These are phyloP conservation scores for Ochetophila trinervis DNA, from an alignment of 306 rosid species.

Conservation along the genomic window DNA sequence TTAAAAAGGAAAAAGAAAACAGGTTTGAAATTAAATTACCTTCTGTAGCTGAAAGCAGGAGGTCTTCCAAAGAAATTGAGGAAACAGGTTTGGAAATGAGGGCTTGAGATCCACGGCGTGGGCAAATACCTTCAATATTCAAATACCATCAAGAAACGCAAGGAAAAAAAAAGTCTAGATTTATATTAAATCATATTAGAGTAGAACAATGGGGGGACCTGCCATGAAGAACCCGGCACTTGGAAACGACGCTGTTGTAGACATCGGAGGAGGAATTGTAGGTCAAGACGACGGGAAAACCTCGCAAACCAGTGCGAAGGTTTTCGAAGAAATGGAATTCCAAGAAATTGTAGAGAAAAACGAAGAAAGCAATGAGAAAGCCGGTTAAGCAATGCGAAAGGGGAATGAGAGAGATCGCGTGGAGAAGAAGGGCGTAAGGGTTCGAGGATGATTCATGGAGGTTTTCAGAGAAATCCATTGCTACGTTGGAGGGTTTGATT, in stretches of 20 bases:
- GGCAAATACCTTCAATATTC: constrained; percentile 43
- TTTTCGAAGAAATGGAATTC: constrained; percentile 70
- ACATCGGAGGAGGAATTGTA: constrained; percentile 42
- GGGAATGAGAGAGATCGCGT: constrained; percentile 50
- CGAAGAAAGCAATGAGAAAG: constrained; percentile 1
- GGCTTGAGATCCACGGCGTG: constrained; percentile 86
- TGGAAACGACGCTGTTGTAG: constrained; percentile 69
- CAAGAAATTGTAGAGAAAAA: constrained; percentile 57
- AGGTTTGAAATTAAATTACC: constrained; percentile 28
- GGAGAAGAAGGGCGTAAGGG: constrained; percentile 46
- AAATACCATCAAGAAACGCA: not conserved
- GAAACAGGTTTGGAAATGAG: constrained; percentile 79
- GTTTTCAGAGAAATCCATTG: constrained; percentile 13
- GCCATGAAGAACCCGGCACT: constrained; percentile 69
- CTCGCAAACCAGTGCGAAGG: constrained; percentile 50
- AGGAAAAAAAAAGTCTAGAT: not conserved
- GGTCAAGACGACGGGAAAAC: constrained; percentile 46
- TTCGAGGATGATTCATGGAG: not conserved
- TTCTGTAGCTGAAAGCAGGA: constrained; percentile 64
- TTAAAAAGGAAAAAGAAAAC: not conserved
- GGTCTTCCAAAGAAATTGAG: constrained; percentile 62
- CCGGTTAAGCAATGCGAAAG: constrained; percentile 41
- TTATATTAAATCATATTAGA: too few relatives aligned
- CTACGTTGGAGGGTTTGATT: not conserved
- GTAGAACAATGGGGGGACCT: constrained; percentile 39